Evolutionary conservation across 371 early-diverging fungal genomes (phyloP).

Genomic region (Mucor irregularis): DNA sequence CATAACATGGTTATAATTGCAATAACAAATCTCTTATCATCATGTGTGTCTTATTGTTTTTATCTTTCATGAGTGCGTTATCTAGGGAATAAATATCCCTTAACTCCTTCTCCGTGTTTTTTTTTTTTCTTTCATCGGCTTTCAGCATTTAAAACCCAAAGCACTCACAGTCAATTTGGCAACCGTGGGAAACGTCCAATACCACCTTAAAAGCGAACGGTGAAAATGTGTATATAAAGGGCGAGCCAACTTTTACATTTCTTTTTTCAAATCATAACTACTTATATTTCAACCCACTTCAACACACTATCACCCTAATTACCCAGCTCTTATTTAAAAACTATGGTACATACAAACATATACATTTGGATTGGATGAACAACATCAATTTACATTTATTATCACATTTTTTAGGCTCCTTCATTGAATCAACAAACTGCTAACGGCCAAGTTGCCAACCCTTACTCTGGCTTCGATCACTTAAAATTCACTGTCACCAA

Average conservation of each 20-base stretch:
- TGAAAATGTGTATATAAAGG: slow-evolving; percentile 3
- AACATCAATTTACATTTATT: neutral
- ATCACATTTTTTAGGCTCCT: slow-evolving; percentile 13
- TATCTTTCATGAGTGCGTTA: too few relatives aligned
- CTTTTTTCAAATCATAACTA: neutral
- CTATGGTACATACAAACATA: neutral
- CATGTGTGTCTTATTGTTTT: too few relatives aligned
- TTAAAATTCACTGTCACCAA: slow-evolving; percentile 87
- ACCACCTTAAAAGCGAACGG: neutral
- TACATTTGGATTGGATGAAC: too few relatives aligned
- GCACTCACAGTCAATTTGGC: slow-evolving; percentile 6
- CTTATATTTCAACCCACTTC: neutral
- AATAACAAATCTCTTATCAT: too few relatives aligned
- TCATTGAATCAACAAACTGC: slow-evolving; percentile 18
- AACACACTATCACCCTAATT: too few relatives aligned
- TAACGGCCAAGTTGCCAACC: slow-evolving; percentile 21
- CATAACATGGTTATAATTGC: too few relatives aligned
- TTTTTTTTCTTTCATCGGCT: neutral
- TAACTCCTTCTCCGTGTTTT: slow-evolving; percentile 1
- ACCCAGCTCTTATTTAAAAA: neutral
- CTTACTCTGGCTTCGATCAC: slow-evolving; percentile 69
- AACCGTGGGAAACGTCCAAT: slow-evolving; percentile 19
- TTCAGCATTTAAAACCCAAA: slow-evolving; percentile 13
- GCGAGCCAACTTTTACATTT: too few relatives aligned
- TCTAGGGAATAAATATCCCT: neutral